Conservation (phyloP, 2,329 filamentous ascomycete species). For the Penicillium sp. region DNA sequence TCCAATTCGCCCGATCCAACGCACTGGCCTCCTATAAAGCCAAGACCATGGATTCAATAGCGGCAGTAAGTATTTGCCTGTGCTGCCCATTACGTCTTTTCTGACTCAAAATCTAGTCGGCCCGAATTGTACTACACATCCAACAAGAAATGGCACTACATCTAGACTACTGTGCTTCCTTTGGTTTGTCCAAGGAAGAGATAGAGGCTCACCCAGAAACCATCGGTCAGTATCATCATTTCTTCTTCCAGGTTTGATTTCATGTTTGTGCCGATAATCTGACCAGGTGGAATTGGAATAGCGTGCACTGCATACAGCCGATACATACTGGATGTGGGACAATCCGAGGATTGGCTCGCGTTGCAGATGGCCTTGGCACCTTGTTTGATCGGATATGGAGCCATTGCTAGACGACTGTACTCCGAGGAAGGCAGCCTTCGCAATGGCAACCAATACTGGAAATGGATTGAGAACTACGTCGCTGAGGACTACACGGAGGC, state of each 20-base stretch:
- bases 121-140: slow-evolving; percentile 75
- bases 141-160: slow-evolving; percentile 81
- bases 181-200: slow-evolving; percentile 74
- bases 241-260: background rate
- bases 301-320: slow-evolving; percentile 83
- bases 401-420: slow-evolving; percentile 73
- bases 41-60: slow-evolving; percentile 72
- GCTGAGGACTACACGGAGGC: slow-evolving; percentile 77
- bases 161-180: slow-evolving; percentile 77
- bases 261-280: background rate
- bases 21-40: slow-evolving; percentile 85
- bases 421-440: slow-evolving; percentile 63
- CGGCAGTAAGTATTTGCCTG: slow-evolving; percentile 57
- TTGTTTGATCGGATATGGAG: slow-evolving; percentile 86
- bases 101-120: slow-evolving; percentile 50
- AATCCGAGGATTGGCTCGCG: slow-evolving; percentile 84
- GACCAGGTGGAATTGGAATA: slow-evolving; percentile 24
- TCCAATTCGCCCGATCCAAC: slow-evolving; percentile 86
- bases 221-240: slow-evolving; percentile 59
- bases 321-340: slow-evolving; percentile 86
- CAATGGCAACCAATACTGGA: slow-evolving; percentile 77
- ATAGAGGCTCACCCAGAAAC: slow-evolving; percentile 76
- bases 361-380: slow-evolving; percentile 84
- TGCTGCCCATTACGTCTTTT: background rate
- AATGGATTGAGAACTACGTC: slow-evolving; percentile 89